These are phyloP conservation scores for Laetiporus sulphureus DNA, from an alignment of 1,284 basidiomycete species.

Conservation along the genomic window DNA sequence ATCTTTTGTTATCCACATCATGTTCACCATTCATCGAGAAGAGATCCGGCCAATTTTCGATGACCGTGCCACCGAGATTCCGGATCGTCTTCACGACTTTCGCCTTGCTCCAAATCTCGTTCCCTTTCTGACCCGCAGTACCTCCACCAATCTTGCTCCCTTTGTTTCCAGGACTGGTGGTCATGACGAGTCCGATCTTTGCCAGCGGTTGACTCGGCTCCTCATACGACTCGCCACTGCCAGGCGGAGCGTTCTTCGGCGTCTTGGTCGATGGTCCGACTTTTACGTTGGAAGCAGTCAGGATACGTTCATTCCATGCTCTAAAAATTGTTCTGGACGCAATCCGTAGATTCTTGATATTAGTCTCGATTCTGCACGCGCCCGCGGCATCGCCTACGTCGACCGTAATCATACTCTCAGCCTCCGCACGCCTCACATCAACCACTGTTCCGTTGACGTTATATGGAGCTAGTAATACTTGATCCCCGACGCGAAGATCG, in stretches of 20 bases:
- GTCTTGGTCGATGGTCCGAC: too few relatives aligned
- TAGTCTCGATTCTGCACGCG: constrained; percentile 23
- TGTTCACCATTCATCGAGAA: constrained; percentile 51
- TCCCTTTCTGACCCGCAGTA: too few relatives aligned
- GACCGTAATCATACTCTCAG: constrained; percentile 31
- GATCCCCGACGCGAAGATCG: constrained; percentile 46
- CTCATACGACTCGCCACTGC: too few relatives aligned
- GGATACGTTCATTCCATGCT: constrained; percentile 46
- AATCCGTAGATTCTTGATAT: constrained; percentile 36
- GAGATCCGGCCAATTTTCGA: constrained; percentile 64
- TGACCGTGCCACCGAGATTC: constrained; percentile 49
- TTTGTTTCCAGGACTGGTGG: constrained; percentile 19
- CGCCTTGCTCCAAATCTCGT: too few relatives aligned
- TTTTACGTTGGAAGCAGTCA: too few relatives aligned
- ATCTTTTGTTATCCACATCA: constrained; percentile 37
- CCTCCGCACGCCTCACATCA: constrained; percentile 28
- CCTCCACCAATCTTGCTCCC: constrained; percentile 33
- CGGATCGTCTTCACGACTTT: constrained; percentile 41
- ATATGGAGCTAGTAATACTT: constrained; percentile 35
- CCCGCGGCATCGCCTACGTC: constrained; percentile 34
- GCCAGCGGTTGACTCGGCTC: constrained; percentile 38
- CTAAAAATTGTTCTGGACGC: constrained; percentile 39
- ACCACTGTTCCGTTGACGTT: constrained; percentile 28
- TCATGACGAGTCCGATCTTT: constrained; percentile 34
- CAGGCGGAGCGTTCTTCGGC: too few relatives aligned